Conservation (phyloP, 2,329 filamentous ascomycete species). For the Davidsoniella eucalypti region DNA sequence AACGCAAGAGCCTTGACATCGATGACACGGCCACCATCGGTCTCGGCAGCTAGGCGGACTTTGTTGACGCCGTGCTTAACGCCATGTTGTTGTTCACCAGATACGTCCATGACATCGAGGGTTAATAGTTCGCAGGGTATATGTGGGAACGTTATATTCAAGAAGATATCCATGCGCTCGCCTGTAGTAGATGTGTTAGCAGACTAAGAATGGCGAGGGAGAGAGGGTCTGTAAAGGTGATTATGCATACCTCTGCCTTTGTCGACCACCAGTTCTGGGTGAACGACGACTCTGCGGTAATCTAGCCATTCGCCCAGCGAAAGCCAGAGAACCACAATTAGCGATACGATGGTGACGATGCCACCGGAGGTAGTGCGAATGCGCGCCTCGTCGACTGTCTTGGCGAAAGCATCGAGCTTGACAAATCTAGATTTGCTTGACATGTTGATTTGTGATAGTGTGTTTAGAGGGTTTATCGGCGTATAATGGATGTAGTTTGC, state of each 20-base stretch:
- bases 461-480: background rate
- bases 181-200: conserved; percentile 31
- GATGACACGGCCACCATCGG: conserved; percentile 61
- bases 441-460: conserved; percentile 35
- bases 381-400: conserved; percentile 95
- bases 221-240: no score
- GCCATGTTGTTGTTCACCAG: conserved; percentile 87
- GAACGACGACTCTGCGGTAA: conserved; percentile 70
- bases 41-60: conserved; percentile 57
- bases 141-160: conserved; percentile 90
- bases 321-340: conserved; percentile 76
- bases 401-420: conserved; percentile 94
- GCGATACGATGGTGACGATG: conserved; percentile 79
- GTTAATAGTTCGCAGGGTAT: conserved; percentile 91
- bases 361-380: conserved; percentile 91
- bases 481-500: background rate
- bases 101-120: conserved; percentile 98
- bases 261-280: conserved; percentile 88
- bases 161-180: conserved; percentile 97
- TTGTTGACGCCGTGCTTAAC: conserved; percentile 87
- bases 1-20: conserved; percentile 44
- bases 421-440: conserved; percentile 85
- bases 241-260: conserved; percentile 64
- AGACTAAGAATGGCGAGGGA: background rate
- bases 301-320: conserved; percentile 93